Conservation (phyloP, 148 eudicot genomes). For the Fagopyrum esculentum region DNA sequence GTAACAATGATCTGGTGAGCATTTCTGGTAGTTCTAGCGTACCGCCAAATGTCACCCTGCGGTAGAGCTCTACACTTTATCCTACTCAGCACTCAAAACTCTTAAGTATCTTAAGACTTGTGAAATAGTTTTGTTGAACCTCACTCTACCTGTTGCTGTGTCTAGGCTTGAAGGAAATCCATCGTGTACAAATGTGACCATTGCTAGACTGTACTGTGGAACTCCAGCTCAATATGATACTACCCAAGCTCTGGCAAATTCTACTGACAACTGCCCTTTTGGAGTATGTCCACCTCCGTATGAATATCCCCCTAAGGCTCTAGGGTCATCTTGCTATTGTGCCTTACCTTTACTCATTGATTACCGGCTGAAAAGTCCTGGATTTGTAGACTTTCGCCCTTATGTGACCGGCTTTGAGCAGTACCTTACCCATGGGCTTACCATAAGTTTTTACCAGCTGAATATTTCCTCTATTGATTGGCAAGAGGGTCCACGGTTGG, state of each 20-base stretch:
- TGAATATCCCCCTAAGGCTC: conserved; percentile 56
- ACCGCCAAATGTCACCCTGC: conserved; percentile 56
- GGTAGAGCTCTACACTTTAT: conserved; percentile 38
- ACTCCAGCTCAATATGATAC: neutral
- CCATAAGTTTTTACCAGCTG: conserved; percentile 49
- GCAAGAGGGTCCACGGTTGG: conserved; percentile 84
- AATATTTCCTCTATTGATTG: conserved; percentile 57
- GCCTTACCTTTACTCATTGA: conserved; percentile 81
- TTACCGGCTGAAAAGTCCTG: conserved; percentile 82
- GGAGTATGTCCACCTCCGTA: conserved; percentile 56
- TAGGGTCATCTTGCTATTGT: conserved; percentile 56
- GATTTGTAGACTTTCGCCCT: conserved; percentile 66
- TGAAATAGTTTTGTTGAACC: neutral
- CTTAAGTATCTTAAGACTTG: neutral
- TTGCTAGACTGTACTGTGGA: conserved; percentile 32
- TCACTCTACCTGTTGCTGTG: conserved; percentile 1
- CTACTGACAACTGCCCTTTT: conserved; percentile 35
- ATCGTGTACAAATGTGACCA: conserved; percentile 40
- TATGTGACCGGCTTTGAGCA: conserved; percentile 37
- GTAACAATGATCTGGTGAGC: conserved; percentile 47
- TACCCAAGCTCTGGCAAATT: conserved; percentile 18
- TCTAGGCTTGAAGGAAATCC: conserved; percentile 80
- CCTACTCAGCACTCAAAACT: neutral
- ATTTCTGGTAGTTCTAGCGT: conserved; percentile 47
- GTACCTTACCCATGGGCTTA: conserved; percentile 46